Evolutionary conservation across 2,329 filamentous ascomycete genomes (phyloP).

Genomic region (Hymenoscyphus fraxineus): DNA sequence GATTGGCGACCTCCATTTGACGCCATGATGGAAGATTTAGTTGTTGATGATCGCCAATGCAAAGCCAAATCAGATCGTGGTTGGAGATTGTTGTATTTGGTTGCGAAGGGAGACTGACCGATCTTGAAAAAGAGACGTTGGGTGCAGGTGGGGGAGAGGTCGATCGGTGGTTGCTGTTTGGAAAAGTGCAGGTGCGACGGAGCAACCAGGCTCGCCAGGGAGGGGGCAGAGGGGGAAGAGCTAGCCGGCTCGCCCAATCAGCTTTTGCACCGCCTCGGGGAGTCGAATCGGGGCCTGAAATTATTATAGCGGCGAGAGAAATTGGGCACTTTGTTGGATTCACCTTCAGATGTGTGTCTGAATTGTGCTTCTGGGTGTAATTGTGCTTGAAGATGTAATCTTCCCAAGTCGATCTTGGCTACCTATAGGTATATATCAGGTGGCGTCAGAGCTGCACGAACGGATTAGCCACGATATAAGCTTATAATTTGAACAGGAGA

Average conservation of each 20-base stretch:
- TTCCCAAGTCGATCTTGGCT: neutral
- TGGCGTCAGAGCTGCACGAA: neutral
- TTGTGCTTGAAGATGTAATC: neutral
- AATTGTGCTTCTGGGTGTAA: neutral
- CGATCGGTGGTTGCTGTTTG: neutral
- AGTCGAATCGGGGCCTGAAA: neutral
- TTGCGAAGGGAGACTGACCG: neutral
- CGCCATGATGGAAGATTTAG: neutral
- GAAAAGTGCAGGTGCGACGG: neutral
- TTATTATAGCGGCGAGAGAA: neutral
- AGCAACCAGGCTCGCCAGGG: neutral
- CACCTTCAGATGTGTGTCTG: neutral
- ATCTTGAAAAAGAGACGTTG: neutral
- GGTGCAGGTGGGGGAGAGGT: neutral
- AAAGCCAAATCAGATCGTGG: neutral
- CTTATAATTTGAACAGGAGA: neutral
- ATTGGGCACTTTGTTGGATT: neutral
- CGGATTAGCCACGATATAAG: neutral
- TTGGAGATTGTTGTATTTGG: neutral
- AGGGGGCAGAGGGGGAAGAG: neutral
- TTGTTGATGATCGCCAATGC: neutral
- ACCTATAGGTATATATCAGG: conserved; percentile 2
- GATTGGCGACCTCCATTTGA: neutral
- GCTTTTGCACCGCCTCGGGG: neutral
- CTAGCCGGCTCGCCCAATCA: neutral